Conservation (phyloP, 331 rosid species). For the Malus hybrid region DNA sequence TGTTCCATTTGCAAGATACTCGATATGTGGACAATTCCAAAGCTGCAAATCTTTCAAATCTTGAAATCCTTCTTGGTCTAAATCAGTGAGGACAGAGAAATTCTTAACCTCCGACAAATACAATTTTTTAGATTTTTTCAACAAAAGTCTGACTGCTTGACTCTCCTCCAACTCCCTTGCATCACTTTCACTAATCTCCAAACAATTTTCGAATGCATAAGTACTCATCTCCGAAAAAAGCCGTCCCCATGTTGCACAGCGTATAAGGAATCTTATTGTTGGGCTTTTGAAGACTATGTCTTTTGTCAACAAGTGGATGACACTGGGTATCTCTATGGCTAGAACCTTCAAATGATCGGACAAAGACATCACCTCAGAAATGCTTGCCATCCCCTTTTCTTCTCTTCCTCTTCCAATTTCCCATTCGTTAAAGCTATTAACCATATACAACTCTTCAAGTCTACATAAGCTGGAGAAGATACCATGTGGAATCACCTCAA, state of each 20-base stretch:
- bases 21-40: rapidly evolving
- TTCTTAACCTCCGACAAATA: rapidly evolving
- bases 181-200: not conserved
- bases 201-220: not conserved
- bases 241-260: no score
- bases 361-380: not conserved
- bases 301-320: not conserved
- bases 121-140: no score
- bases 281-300: not conserved
- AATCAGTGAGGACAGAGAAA: no score
- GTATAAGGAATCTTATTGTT: not conserved
- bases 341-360: not conserved
- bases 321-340: not conserved
- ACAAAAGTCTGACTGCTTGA: not conserved
- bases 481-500: not conserved
- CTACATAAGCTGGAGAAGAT: not conserved
- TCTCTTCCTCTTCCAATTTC: not conserved
- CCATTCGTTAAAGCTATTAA: rapidly evolving
- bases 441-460: not conserved
- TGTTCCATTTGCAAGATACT: not conserved
- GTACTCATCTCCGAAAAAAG: no score
- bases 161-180: not conserved
- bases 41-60: rapidly evolving
- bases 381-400: not conserved
- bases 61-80: no score